Evolutionary conservation across 805 yeast genomes (phyloP), one percentile per base, ranked within the genome.

Genomic region (Starmerella vaccinii): DNA sequence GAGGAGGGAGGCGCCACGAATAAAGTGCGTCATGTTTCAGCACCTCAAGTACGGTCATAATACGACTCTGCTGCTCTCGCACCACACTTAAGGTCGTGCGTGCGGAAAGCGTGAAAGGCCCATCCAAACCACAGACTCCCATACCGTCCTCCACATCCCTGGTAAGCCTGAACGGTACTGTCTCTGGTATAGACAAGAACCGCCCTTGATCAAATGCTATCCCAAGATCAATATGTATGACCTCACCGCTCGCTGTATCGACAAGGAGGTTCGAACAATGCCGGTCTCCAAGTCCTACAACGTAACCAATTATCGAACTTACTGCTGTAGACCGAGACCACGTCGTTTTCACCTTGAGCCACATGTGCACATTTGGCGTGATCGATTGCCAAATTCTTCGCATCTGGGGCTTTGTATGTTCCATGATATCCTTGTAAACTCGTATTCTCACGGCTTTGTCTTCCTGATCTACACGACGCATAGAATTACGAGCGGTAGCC

Each of bases 171-270:
- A 92, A 94, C 4, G 99, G 98, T 5, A 94, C 95, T 0, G 84
- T 74, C 61, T 92, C 99, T 0, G 99, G 98, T 8, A 90, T 76
- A 0, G 90, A 82, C 35, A 92, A 69, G 13, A 80, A 67, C 59
- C 76, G 80, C 0, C 97, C 98, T 26, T 88, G 96, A 64, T 92
- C 98, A 69, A 92, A 92, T 0, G 97, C 94, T 41, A 92, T 89
- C 0, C 98, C 99, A 16, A 92, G 69, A 65, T 92, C 99, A 58
- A 92, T 94, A 63, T 94, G 98, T 23, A 92, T 81, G 0, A 96
- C 95, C 59, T 89, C 96, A 0, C 97, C 97, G 0, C 85, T 75
- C n/a, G 64, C 61, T 45, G 73, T 72, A 64, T 92, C 97, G n/a
- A 92, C 62, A 43, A 92, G 66, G 34, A 92, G 82, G 63, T 92